Evolutionary conservation across 306 rosid species (phyloP).

Genomic region (Fagus sylvatica): DNA sequence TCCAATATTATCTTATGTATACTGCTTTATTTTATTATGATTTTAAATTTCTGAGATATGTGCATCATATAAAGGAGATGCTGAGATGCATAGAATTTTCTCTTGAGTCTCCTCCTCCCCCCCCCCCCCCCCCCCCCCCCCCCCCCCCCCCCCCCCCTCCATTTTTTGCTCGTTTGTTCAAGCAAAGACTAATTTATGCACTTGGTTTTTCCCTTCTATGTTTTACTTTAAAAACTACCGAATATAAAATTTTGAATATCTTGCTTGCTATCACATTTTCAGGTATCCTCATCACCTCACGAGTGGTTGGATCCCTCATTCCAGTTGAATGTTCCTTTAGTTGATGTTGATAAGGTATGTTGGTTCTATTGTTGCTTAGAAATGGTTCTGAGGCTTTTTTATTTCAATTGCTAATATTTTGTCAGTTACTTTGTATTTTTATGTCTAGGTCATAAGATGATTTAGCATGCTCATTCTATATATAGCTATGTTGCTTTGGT

Average conservation of each 20-base stretch:
- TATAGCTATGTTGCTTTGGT: not conserved
- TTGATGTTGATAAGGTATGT: constrained; percentile 90
- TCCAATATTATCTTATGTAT: not conserved
- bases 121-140: not conserved
- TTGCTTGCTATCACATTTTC: constrained; percentile 32
- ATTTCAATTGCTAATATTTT: not conserved
- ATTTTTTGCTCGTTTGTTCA: not conserved
- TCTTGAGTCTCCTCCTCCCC: not conserved
- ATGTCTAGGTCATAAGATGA: not conserved
- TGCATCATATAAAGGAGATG: not conserved
- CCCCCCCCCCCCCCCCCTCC: not conserved
- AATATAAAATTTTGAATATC: not conserved
- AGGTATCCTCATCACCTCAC: constrained; percentile 56
- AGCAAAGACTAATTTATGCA: not conserved
- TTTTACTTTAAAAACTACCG: not conserved
- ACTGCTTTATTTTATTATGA: not conserved
- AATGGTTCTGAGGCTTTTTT: not conserved
- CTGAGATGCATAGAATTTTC: not conserved
- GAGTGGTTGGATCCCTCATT: constrained; percentile 74
- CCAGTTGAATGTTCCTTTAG: constrained; percentile 77
- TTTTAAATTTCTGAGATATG: not conserved
- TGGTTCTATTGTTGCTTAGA: not conserved
- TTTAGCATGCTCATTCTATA: not conserved
- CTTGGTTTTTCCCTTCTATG: not conserved
- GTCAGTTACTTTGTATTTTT: not conserved